A percentile compares a stretch with the other conserved stretches of the same genome.
Evolutionary conservation across 352 stramenopile genomes (phyloP).

Genomic region (Globisporangium paroecandrum): DNA sequence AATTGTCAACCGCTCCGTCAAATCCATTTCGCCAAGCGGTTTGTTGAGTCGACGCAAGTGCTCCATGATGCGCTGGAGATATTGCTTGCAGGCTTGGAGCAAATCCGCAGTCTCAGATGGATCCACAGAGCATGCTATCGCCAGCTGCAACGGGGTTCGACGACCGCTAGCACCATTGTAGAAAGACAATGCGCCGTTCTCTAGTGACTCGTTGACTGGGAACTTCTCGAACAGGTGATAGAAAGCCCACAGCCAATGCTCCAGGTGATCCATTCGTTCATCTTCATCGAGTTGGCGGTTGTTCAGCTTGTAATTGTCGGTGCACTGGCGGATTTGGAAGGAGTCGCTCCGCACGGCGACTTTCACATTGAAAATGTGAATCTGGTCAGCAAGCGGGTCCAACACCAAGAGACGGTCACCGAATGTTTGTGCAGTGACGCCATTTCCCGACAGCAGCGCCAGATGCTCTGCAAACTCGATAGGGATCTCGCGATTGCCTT

Average conservation of each 20-base stretch:
- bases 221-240: conserved; percentile 64
- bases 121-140: conserved; percentile 14
- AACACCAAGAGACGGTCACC: too few relatives aligned
- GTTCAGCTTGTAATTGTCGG: too few relatives aligned
- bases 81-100: conserved; percentile 2
- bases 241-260: conserved; percentile 27
- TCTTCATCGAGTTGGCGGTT: conserved; percentile 9
- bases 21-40: conserved; percentile 35
- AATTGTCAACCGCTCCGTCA: conserved; percentile 10
- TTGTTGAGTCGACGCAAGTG: conserved; percentile 61
- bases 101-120: too few relatives aligned
- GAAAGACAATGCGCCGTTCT: not conserved
- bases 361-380: conserved; percentile 19
- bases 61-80: conserved; percentile 42
- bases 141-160: conserved; percentile 20
- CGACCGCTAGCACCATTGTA: too few relatives aligned
- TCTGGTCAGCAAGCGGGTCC: conserved; percentile 15
- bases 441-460: not conserved
- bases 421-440: too few relatives aligned
- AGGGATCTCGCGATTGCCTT: conserved; percentile 34
- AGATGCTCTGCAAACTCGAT: conserved; percentile 10
- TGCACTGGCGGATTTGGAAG: conserved; percentile 35
- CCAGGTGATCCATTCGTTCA: conserved; percentile 12
- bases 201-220: conserved; percentile 23
- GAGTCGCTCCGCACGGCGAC: conserved; percentile 54